These are phyloP conservation scores for Euphorbia lathyris DNA, from an alignment of 345 rosid species.

Conservation along the genomic window DNA sequence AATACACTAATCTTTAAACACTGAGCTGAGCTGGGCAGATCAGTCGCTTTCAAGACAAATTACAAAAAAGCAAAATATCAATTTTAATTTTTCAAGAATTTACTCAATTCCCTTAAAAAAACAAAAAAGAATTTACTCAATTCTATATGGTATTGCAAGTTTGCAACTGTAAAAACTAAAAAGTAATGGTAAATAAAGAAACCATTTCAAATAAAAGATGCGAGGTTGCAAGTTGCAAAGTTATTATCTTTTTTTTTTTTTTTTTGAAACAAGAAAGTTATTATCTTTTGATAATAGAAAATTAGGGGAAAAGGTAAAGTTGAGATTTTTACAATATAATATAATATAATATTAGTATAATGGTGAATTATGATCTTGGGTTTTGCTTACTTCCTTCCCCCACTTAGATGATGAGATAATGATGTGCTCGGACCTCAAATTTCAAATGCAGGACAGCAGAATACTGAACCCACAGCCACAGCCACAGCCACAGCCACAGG, in stretches of 20 bases:
- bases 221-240: not conserved
- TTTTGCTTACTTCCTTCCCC: slow-evolving; percentile 43
- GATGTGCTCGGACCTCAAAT: slow-evolving; percentile 42
- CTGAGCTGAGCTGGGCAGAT: slow-evolving; percentile 25
- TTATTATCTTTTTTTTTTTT: not conserved
- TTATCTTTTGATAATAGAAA: not conserved
- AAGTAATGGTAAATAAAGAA: not conserved
- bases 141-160: too few relatives aligned
- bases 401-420: slow-evolving; percentile 82
- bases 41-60: slow-evolving; percentile 34
- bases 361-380: slow-evolving; percentile 23
- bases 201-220: not conserved
- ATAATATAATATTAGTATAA: slow-evolving; percentile 9
- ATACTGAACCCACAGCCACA: slow-evolving; percentile 6
- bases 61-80: not conserved
- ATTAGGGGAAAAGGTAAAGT: not conserved
- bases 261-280: too few relatives aligned
- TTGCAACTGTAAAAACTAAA: not conserved
- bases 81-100: not conserved
- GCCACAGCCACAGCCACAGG: not conserved
- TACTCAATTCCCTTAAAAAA: not conserved
- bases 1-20: slow-evolving; percentile 24
- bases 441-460: slow-evolving; percentile 38
- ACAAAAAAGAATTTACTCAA: too few relatives aligned
- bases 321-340: slow-evolving; percentile 8